Evolutionary conservation across 2,329 filamentous ascomycete species (phyloP).

Genomic region (Didymella keratinophila): DNA sequence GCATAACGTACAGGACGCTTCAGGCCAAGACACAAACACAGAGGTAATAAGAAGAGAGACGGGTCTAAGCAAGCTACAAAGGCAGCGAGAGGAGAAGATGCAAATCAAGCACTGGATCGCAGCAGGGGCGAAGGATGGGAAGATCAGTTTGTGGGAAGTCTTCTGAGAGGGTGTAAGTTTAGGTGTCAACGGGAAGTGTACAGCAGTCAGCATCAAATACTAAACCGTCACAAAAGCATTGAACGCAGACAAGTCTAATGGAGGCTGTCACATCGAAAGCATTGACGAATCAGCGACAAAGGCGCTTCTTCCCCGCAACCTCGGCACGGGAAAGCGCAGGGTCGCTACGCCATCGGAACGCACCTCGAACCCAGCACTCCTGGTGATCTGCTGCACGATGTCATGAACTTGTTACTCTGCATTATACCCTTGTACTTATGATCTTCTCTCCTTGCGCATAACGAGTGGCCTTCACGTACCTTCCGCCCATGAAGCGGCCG

Average conservation of each 20-base stretch:
- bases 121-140: slow-evolving; percentile 91
- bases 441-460: background rate
- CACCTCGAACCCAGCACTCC: slow-evolving; percentile 8
- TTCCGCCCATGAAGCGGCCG: slow-evolving; percentile 12
- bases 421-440: slow-evolving; percentile 2
- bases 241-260: background rate
- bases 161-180: slow-evolving; percentile 58
- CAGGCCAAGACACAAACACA: background rate
- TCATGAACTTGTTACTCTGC: slow-evolving; percentile 8
- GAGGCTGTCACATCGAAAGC: background rate
- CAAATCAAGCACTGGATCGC: slow-evolving; percentile 85
- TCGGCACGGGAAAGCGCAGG: slow-evolving; percentile 24
- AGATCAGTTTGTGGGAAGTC: slow-evolving; percentile 94
- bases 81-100: slow-evolving; percentile 60
- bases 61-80: slow-evolving; percentile 36
- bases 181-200: background rate
- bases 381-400: slow-evolving; percentile 15
- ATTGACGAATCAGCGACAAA: slow-evolving; percentile 7
- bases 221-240: background rate
- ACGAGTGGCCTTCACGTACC: too few relatives aligned
- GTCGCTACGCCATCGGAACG: slow-evolving; percentile 19
- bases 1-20: background rate
- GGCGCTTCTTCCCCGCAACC: slow-evolving; percentile 30
- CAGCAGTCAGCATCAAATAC: background rate
- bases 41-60: slow-evolving; percentile 21